A percentile compares a stretch with the other conserved stretches of the same genome.
These are phyloP conservation scores for Aspergillus caelatus DNA, from an alignment of 2,329 filamentous ascomycete genomes.

Conservation along the genomic window DNA sequence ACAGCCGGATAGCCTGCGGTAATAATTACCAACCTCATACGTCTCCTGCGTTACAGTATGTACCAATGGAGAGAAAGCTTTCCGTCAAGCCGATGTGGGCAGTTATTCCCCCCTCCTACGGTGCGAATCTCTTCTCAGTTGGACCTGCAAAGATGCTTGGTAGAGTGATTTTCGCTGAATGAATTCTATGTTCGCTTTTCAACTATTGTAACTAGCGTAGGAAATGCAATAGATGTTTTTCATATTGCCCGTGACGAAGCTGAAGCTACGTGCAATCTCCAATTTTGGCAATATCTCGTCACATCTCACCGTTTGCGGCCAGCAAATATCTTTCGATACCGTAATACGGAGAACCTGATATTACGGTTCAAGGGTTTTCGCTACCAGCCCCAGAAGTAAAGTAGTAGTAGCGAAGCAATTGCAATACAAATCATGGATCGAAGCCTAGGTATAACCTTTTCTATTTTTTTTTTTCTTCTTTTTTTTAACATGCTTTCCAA, in stretches of 20 bases:
- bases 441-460: conserved; percentile 7
- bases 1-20: conserved; percentile 11
- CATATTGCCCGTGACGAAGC: neutral
- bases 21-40: conserved; percentile 8
- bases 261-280: neutral
- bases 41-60: neutral
- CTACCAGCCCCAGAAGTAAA: conserved; percentile 14
- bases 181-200: neutral
- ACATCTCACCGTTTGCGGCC: conserved; percentile 23
- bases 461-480: conserved; percentile 1
- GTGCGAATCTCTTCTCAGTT: neutral
- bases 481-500: neutral
- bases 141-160: neutral
- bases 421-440: conserved; percentile 18
- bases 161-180: neutral
- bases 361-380: conserved; percentile 15
- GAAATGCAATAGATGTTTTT: neutral
- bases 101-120: neutral
- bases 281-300: conserved; percentile 9
- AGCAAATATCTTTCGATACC: conserved; percentile 16
- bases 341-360: conserved; percentile 2
- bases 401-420: neutral
- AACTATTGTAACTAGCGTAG: neutral
- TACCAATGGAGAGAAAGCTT: neutral
- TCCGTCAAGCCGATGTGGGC: conserved; percentile 1